Evolutionary conservation across 2,329 filamentous ascomycete species (phyloP).

Genomic region (Fusarium falciforme): DNA sequence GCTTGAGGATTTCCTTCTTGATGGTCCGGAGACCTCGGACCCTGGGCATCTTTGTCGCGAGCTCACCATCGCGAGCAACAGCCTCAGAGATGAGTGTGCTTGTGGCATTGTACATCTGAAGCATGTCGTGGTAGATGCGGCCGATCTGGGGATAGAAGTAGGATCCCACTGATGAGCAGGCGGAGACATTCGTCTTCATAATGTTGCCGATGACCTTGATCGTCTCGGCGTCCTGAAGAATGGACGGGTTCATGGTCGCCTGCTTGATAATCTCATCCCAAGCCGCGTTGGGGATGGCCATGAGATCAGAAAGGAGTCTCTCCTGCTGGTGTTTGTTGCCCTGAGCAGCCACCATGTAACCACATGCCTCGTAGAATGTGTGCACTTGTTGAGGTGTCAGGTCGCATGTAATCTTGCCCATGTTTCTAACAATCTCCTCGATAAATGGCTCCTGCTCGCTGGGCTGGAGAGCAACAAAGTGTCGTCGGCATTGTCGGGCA

Average conservation of each 20-base stretch:
- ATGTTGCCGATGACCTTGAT: constrained; percentile 99
- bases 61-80: constrained; percentile 87
- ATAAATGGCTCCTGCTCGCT: constrained; percentile 97
- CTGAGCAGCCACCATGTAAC: constrained; percentile 98
- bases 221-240: constrained; percentile 90
- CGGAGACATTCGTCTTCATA: constrained; percentile 99
- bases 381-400: constrained; percentile 97
- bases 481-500: constrained; percentile 95
- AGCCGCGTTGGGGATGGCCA: constrained; percentile 91
- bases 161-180: constrained; percentile 93
- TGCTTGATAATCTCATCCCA: constrained; percentile 96
- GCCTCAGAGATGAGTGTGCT: constrained; percentile 95
- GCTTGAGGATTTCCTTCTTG: constrained; percentile 99
- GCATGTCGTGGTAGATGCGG: constrained; percentile 97
- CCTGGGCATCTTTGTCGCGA: constrained; percentile 97
- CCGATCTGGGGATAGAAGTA: constrained; percentile 99
- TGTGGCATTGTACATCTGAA: constrained; percentile 99
- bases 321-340: constrained; percentile 96
- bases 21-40: constrained; percentile 95
- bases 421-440: constrained; percentile 95
- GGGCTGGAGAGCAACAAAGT: constrained; percentile 95
- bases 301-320: constrained; percentile 88
- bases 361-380: constrained; percentile 98
- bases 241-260: constrained; percentile 85
- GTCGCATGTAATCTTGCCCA: constrained; percentile 95